A percentile compares a stretch with the other conserved stretches of the same genome.
Evolutionary conservation across 345 rosid species (phyloP).

Genomic region (Brassica napus): DNA sequence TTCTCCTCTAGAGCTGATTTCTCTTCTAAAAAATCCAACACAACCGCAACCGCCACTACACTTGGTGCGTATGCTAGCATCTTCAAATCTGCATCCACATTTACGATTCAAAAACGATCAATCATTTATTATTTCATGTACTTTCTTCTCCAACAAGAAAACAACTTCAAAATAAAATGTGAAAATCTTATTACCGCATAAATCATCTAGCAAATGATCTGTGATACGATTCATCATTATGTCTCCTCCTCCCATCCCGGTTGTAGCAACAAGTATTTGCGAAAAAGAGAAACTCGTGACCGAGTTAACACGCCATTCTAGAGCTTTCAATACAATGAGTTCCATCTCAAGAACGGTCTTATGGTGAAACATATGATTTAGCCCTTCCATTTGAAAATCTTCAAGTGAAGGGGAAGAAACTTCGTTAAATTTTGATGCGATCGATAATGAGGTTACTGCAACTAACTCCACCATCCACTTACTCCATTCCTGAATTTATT

Average conservation of each 20-base stretch:
- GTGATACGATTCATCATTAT: conserved; percentile 33
- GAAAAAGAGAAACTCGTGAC: conserved; percentile 55
- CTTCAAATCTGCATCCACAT: conserved; percentile 44
- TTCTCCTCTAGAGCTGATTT: not conserved
- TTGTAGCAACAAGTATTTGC: conserved; percentile 40
- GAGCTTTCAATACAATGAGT: conserved; percentile 45
- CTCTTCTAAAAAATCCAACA: conserved; percentile 49
- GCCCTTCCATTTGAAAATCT: conserved; percentile 70
- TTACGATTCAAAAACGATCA: no score
- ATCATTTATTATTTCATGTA: not conserved
- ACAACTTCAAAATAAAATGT: no score
- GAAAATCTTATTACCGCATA: conserved; percentile 43
- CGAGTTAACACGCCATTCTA: conserved; percentile 66
- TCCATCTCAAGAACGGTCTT: conserved; percentile 66
- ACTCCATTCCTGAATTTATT: conserved; percentile 54
- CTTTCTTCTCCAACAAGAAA: not conserved
- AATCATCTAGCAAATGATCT: conserved; percentile 46
- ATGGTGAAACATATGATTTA: conserved; percentile 54
- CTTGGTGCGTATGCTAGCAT: conserved; percentile 58
- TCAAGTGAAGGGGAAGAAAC: conserved; percentile 46
- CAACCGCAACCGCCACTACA: conserved; percentile 50
- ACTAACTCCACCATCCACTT: conserved; percentile 72
- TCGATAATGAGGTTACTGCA: conserved; percentile 60
- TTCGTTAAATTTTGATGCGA: conserved; percentile 69
- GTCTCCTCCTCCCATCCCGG: conserved; percentile 4